Evolutionary conservation across 805 yeast genomes (phyloP).

Genomic region (Kazachstania bromeliacearum): DNA sequence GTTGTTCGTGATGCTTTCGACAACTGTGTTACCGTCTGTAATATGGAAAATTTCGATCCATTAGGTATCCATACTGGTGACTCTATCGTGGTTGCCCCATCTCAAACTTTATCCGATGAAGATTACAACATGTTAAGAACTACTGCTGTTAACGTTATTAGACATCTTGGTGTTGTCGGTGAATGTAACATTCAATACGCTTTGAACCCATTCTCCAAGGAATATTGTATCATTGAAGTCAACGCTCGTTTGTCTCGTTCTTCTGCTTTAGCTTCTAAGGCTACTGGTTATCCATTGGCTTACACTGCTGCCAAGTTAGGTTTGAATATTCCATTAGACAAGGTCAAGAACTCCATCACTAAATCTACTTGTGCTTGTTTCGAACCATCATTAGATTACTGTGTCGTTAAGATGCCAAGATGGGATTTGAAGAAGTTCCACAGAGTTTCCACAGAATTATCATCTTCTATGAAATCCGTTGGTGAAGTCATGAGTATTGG

Average conservation of each 20-base stretch:
- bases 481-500: slow-evolving; percentile 99
- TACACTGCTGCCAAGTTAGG: slow-evolving; percentile 97
- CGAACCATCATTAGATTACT: slow-evolving; percentile 94
- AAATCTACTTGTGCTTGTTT: slow-evolving; percentile 91
- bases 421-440: slow-evolving; percentile 97
- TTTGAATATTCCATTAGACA: slow-evolving; percentile 82
- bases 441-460: slow-evolving; percentile 76
- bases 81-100: slow-evolving; percentile 97
- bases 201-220: slow-evolving; percentile 84
- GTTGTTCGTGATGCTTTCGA: slow-evolving; percentile 96
- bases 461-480: slow-evolving; percentile 95
- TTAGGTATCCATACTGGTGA: slow-evolving; percentile 98
- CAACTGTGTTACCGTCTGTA: slow-evolving; percentile 97
- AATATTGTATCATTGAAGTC: slow-evolving; percentile 95
- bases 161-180: slow-evolving; percentile 98
- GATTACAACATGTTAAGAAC: slow-evolving; percentile 97
- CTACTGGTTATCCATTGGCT: slow-evolving; percentile 97
- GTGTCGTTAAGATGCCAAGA: slow-evolving; percentile 95
- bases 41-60: slow-evolving; percentile 98
- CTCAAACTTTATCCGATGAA: slow-evolving; percentile 93
- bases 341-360: slow-evolving; percentile 88
- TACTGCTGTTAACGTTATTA: slow-evolving; percentile 92
- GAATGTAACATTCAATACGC: slow-evolving; percentile 98
- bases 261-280: slow-evolving; percentile 97
- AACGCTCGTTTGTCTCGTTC: slow-evolving; percentile 96